Base-by-base conservation (phyloP, 2,329 filamentous ascomycete genomes). In the Teratosphaeria pseudoeucalypti region DNA sequence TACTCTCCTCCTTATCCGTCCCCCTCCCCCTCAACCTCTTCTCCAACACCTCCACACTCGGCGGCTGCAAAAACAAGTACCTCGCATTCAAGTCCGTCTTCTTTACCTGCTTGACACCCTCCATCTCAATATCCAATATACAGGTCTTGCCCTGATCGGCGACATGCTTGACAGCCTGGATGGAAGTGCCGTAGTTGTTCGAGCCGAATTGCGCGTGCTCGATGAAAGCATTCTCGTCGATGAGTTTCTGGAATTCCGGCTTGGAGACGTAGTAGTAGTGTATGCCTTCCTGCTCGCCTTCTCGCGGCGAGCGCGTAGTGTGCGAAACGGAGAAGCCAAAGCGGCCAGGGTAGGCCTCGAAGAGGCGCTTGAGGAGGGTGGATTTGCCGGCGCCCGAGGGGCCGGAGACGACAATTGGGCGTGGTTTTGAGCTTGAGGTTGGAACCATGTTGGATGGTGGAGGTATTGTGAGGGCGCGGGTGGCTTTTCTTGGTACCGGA, bases 81-180 rank as follows among this genome's bases (percentile, higher is more conserved):
- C 89, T 85, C 7, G 90, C 89, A 59, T 85, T 81, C 63, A 92
- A 82, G 66, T 81, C 81, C 62, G 87, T 88, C 63, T 82, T 82
- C 74, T 91, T 90, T 70, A 96, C 89, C 76, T 96, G 92, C 79
- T 96, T 96, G 60, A 96, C 91, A 62, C 92, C 92, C 82, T 96
- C 91, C 90, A 96, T 96, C 81, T 96, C 92, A 71, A 96, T 97
- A 73, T 97, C 92, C 66, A 96, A 78, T 55, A 96, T 85, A 62
- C 92, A 92, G 19, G 85, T 87, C 75, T 84, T 83, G 54, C 81
- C 81, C 76, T 86, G 84, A 62, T 83, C 82, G 2, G 82, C 82
- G 72, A 92, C 85, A 69, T 89, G 84, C 73, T 86, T 82, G 63
- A 96, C 90, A 32, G 90, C 90, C 74, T 82, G 80, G 70, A 90